Evolutionary conservation across 257 asterid species (phyloP), one percentile per base, ranked within the genome.

Genomic region (Penstemon davidsonii): DNA sequence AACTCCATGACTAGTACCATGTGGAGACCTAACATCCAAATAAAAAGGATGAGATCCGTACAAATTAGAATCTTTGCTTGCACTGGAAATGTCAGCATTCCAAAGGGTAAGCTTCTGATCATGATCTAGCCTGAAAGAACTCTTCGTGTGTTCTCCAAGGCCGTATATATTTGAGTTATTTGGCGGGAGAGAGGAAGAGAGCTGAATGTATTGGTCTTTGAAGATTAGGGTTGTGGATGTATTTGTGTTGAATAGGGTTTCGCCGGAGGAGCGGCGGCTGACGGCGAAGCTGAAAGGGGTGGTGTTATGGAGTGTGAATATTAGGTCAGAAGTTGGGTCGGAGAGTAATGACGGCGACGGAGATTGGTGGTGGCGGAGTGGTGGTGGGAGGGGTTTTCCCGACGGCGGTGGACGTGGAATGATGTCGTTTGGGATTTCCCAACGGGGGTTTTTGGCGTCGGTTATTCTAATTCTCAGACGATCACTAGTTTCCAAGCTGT

Each of bases 1-100:
- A 10, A 86, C 95, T 44, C 98, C 98, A 58, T 90, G 97, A 18
- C 86, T 75, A 11, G 44, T 50, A 57, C 97, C 98, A 11, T 71
- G 73, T 0, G 93, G 92, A 68, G 88, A 73, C 19, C 95, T 75
- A 5, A 92, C 85, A 56, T 92, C 98, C 92, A 92, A 73, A 71
- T 93, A 87, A 65, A 93, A 93, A 3, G 98, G 98, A 70, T 90
- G 98, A 2, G 95, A 84, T 0, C 98, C 98, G 46, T 93, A 90
- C 72, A 93, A 66, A 43, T 93, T 93, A 61, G 88, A 44, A 61
- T 90, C 94, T 18, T 40, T n/a, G 41, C 73, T 85, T 0, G 73
- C 75, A 57, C 96, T 90, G 3, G 6, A 81, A 8, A 81, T 85
- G 76, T 88, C 98, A 40, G 94, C 88, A 60, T 84, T 81, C 98